Percentiles rank a stretch among this genome's conserved stretches.
These are phyloP conservation scores for Elasticomyces elasticus DNA, from an alignment of 495 filamentous ascomycete species.

Conservation along the genomic window DNA sequence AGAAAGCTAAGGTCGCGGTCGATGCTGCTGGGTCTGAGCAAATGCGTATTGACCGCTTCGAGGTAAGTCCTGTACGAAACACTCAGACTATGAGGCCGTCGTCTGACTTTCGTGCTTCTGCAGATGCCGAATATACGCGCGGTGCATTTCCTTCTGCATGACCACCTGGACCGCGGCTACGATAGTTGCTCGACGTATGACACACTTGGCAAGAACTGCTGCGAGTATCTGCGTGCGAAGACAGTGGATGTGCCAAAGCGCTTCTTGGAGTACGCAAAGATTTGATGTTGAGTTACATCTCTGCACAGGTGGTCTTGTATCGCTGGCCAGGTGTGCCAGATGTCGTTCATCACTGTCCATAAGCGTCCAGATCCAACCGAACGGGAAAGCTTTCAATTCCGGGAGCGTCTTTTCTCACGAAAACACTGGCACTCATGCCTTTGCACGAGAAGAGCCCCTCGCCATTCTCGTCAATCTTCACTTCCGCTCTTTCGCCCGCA, in stretches of 20 bases:
- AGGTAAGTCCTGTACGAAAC: too few relatives aligned
- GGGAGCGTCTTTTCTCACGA: slow-evolving; percentile 27
- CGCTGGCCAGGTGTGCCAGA: neutral
- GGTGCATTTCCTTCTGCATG: slow-evolving; percentile 31
- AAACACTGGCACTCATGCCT: slow-evolving; percentile 26
- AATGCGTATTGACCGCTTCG: slow-evolving; percentile 20
- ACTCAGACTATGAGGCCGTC: too few relatives aligned
- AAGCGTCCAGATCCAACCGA: slow-evolving; percentile 29
- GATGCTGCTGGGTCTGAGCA: neutral
- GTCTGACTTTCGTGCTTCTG: too few relatives aligned
- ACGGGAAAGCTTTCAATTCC: slow-evolving; percentile 29
- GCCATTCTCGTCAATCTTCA: slow-evolving; percentile 31
- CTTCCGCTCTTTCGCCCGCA: slow-evolving; percentile 19
- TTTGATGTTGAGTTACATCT: neutral
- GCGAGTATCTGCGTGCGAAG: slow-evolving; percentile 20
- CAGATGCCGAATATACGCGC: slow-evolving; percentile 21
- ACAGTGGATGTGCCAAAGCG: slow-evolving; percentile 18
- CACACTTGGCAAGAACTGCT: slow-evolving; percentile 27
- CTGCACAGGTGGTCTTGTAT: neutral
- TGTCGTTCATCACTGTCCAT: slow-evolving; percentile 11
- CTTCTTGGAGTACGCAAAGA: slow-evolving; percentile 24
- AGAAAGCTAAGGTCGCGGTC: neutral
- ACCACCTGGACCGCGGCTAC: slow-evolving; percentile 27
- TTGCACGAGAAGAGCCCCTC: slow-evolving; percentile 27
- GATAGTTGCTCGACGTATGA: slow-evolving; percentile 25